A percentile compares a stretch with the other conserved stretches of the same genome.
phyloP scores from a whole-genome alignment of 2,329 filamentous ascomycete genomes.

The Fusarium sp. region DNA sequence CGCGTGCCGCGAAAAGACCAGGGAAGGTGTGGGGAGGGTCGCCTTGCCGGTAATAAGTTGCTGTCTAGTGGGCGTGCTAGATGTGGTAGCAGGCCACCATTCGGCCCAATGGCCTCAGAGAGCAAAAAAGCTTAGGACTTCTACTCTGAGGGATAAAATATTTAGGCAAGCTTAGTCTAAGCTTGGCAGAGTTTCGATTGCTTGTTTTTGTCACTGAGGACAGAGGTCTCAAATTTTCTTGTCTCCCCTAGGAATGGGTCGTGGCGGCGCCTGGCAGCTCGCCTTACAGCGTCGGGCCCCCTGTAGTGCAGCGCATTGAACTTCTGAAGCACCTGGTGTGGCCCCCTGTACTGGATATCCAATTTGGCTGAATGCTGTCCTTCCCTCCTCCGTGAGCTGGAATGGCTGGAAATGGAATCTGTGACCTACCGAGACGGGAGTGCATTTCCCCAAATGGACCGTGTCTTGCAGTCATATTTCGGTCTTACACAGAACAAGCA shows the following conservation, averaged over 20 bases:
- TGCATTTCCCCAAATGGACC: neutral
- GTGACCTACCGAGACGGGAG: neutral
- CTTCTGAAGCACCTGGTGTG: neutral
- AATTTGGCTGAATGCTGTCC: slow-evolving; percentile 23
- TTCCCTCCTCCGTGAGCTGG: slow-evolving; percentile 13
- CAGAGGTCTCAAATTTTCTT: neutral
- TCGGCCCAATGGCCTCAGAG: neutral
- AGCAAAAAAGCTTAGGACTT: neutral
- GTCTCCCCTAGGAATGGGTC: neutral
- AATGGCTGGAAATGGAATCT: slow-evolving; percentile 21
- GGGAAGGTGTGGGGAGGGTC: slow-evolving; percentile 23
- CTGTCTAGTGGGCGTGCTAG: slow-evolving; percentile 6
- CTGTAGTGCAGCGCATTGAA: slow-evolving; percentile 9
- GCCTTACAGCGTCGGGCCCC: slow-evolving; percentile 7
- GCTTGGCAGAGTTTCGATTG: neutral
- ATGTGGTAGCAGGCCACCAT: neutral
- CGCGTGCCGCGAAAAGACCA: slow-evolving; percentile 30
- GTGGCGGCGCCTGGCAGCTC: slow-evolving; percentile 16
- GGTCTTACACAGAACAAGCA: slow-evolving; percentile 3
- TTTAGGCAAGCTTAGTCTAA: neutral
- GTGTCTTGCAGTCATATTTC: slow-evolving; percentile 32
- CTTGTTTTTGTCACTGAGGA: neutral
- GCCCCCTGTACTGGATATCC: slow-evolving; percentile 11
- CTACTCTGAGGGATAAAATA: neutral
- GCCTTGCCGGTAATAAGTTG: slow-evolving; percentile 22